Conservation (phyloP, 495 filamentous ascomycete genomes). For the Penicillium paradoxum region DNA sequence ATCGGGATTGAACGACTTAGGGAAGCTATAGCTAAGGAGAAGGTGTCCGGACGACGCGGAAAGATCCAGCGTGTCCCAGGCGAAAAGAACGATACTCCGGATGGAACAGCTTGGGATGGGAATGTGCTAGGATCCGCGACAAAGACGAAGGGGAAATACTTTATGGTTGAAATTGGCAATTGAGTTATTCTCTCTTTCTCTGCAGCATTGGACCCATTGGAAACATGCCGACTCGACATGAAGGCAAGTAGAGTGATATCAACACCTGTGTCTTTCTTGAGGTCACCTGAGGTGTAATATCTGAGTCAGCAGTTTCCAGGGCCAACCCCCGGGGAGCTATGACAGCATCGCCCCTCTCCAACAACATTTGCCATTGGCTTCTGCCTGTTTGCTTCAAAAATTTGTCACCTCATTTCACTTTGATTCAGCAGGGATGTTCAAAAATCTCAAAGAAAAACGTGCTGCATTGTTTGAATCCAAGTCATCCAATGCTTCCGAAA, state of each 20-base stretch:
- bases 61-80: conserved; percentile 38
- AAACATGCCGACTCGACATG: neutral
- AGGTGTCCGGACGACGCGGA: conserved; percentile 45
- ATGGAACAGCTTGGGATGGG: conserved; percentile 51
- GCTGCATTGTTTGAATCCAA: conserved; percentile 31
- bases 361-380: neutral
- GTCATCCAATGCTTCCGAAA: conserved; percentile 19
- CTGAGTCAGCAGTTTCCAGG: conserved; percentile 2
- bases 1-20: conserved; percentile 49
- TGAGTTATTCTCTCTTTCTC: neutral
- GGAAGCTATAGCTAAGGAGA: conserved; percentile 50
- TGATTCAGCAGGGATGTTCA: conserved; percentile 27
- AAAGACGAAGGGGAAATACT: conserved; percentile 65
- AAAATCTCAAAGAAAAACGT: conserved; percentile 39
- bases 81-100: conserved; percentile 29
- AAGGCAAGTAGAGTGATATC: neutral
- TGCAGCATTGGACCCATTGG: neutral
- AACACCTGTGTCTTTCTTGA: neutral
- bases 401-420: neutral
- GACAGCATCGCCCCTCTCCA: conserved; percentile 6
- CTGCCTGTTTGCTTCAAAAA: neutral
- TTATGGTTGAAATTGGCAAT: conserved; percentile 66
- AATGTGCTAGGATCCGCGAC: conserved; percentile 62
- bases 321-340: neutral
- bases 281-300: neutral